Percentiles rank a stretch among this genome's conserved stretches.
These are phyloP conservation scores for Exserohilum turcica DNA, from an alignment of 2,329 filamentous ascomycete species.

Conservation along the genomic window DNA sequence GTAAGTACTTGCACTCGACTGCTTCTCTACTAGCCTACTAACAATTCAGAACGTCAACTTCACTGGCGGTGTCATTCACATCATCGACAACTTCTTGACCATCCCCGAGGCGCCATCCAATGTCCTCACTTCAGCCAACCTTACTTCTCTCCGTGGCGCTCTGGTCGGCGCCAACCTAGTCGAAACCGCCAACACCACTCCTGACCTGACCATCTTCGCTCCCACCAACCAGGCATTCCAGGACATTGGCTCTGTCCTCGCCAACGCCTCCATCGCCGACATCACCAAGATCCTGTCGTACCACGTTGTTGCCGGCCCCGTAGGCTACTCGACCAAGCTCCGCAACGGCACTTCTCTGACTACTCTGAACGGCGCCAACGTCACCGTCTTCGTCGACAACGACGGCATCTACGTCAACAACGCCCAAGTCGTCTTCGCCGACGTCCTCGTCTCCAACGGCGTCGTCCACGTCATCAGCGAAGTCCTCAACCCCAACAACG, in stretches of 20 bases:
- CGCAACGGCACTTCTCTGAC: conserved; percentile 48
- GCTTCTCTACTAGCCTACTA: neutral
- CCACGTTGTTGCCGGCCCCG: conserved; percentile 64
- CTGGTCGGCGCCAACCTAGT: conserved; percentile 48
- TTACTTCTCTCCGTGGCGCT: conserved; percentile 52
- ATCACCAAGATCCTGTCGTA: conserved; percentile 64
- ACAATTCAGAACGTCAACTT: conserved; percentile 50
- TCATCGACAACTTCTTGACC: conserved; percentile 53
- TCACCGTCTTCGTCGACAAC: conserved; percentile 49
- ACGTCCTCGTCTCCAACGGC: conserved; percentile 53
- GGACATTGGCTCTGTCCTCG: conserved; percentile 59
- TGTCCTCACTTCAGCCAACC: conserved; percentile 42
- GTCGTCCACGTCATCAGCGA: conserved; percentile 61
- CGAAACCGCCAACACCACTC: conserved; percentile 48
- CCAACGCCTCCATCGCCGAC: conserved; percentile 54
- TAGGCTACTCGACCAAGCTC: conserved; percentile 59
- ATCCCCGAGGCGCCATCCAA: conserved; percentile 43
- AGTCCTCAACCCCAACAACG: conserved; percentile 62
- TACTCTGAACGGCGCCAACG: conserved; percentile 44
- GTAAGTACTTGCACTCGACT: conserved; percentile 45
- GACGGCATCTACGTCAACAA: conserved; percentile 52
- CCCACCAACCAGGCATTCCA: conserved; percentile 66
- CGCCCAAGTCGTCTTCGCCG: conserved; percentile 49
- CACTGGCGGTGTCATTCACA: conserved; percentile 54
- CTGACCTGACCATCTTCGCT: conserved; percentile 67